Conservation (phyloP, 331 rosid genomes). For the Arachis monticola region DNA sequence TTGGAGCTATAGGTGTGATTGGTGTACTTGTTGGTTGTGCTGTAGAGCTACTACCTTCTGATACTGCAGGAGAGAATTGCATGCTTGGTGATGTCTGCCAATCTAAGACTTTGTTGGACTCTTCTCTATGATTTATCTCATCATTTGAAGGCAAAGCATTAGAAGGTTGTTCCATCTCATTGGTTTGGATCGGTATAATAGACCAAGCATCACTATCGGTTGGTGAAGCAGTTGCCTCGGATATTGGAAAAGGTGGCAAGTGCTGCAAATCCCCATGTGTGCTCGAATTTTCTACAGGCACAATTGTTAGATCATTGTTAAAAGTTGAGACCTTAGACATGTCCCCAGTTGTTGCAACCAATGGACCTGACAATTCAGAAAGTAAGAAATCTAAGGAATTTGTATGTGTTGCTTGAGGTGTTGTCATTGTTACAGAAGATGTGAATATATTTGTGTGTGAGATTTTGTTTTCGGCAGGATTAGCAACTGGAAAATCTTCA, state of each 20-base stretch:
- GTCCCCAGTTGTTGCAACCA: conserved; percentile 32
- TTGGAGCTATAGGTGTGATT: conserved; percentile 40
- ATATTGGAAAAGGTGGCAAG: conserved; percentile 39
- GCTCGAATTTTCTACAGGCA: conserved; percentile 35
- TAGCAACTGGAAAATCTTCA: conserved; percentile 43
- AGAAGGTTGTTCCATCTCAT: conserved; percentile 41
- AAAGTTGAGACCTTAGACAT: conserved; percentile 38
- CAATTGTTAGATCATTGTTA: conserved; percentile 40
- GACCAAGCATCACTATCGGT: conserved; percentile 34
- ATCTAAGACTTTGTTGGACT: conserved; percentile 31
- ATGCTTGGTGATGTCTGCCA: conserved; percentile 38
- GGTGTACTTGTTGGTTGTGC: conserved; percentile 36
- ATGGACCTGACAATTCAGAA: conserved; percentile 60
- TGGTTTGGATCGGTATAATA: conserved; percentile 34
- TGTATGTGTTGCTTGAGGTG: conserved; percentile 45
- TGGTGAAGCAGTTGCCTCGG: conserved; percentile 38
- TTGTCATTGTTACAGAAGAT: conserved; percentile 38
- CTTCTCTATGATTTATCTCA: conserved; percentile 22
- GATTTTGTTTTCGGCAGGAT: conserved; percentile 36
- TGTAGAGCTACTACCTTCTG: conserved; percentile 25
- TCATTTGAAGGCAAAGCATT: conserved; percentile 37
- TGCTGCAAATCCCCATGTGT: conserved; percentile 38
- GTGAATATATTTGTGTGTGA: conserved; percentile 45
- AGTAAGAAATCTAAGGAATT: conserved; percentile 68
- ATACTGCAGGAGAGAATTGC: conserved; percentile 43